Base-by-base conservation (phyloP, 2,329 filamentous ascomycete species). In the Colletotrichum caudatum region DNA sequence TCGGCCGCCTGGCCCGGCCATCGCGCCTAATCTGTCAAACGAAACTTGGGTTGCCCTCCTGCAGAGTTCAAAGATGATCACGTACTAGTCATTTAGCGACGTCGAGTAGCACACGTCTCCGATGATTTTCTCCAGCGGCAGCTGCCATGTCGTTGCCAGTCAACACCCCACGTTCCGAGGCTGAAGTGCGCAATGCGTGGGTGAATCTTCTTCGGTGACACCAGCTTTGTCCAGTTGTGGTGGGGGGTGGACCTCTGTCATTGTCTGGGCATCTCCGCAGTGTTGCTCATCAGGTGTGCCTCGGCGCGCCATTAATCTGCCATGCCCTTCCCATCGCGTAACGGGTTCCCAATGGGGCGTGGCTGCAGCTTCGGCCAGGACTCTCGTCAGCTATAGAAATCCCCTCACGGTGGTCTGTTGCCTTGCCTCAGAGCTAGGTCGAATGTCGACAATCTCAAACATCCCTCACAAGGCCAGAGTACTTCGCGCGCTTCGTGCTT, bases 91-190 rank as follows among this genome's bases (percentile, higher is more conserved):
- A 48, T 23, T 11, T 50, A 29, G 57, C 29, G 57, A 26, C 44
- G 51, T 50, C 35, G 39, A 56, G 44, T 39, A 29, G 51, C 46
- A 26, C 37, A 39, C 48, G 26, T 7, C 46, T n/a, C 26, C 37
- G n/a, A 53, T 57, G 39, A 20, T 33, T 39, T 46, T 23, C 23
- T 35, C 29, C 41, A 39, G 29, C 37, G 59, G 29, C 67, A 44
- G 39, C 56, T 66, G 37, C 51, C 69, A 64, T 59, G 39, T 41
- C 48, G 58, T 59, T 48, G 29, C 35, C 53, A 44, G 65, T 62
- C 35, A 53, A 58, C 37, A 71, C 64, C 68, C 68, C 64, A 71
- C 64, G 58, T 58, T 29, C n/a, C 59, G 69, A 71, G 69, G 69
- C 69, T 68, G 58, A 71, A 58, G 37, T 59, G 69, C 58, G 53